Evolutionary conservation across 352 stramenopile genomes (phyloP).

Genomic region (Pythium utonaiense): DNA sequence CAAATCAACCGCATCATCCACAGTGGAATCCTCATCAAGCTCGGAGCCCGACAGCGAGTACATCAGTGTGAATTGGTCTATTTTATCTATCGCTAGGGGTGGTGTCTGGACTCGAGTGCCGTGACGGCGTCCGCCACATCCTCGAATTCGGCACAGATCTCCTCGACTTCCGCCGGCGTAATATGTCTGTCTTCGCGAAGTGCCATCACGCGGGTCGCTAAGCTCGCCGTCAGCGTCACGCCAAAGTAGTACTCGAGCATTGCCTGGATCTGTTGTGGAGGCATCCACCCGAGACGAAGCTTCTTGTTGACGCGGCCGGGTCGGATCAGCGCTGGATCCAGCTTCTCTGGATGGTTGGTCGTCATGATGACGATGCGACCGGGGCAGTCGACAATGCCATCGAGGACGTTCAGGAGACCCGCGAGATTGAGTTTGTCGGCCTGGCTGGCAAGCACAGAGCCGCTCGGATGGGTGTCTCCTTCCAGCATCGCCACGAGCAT

Average conservation of each 20-base stretch:
- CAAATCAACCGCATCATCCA: too few relatives aligned
- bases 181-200: constrained; percentile 2
- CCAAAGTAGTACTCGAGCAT: constrained; percentile 40
- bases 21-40: too few relatives aligned
- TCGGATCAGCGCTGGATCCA: constrained; percentile 55
- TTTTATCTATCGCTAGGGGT: too few relatives aligned
- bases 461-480: constrained; percentile 10
- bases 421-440: constrained; percentile 55
- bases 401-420: constrained; percentile 81
- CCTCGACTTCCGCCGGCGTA: constrained; percentile 31
- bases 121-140: constrained; percentile 10
- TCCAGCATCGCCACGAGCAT: not conserved
- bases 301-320: constrained; percentile 58
- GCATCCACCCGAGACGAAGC: constrained; percentile 39
- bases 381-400: constrained; percentile 75
- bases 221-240: constrained; percentile 1
- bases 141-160: constrained; percentile 35
- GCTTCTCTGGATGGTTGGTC: constrained; percentile 84
- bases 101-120: not conserved
- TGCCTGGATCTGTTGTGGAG: constrained; percentile 5
- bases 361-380: constrained; percentile 85
- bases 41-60: too few relatives aligned
- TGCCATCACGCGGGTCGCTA: constrained; percentile 5
- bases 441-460: constrained; percentile 3
- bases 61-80: too few relatives aligned